Evolutionary conservation across 495 filamentous ascomycete genomes (phyloP), one percentile per base, ranked within the genome.

Genomic region (Talaromyces ruber): DNA sequence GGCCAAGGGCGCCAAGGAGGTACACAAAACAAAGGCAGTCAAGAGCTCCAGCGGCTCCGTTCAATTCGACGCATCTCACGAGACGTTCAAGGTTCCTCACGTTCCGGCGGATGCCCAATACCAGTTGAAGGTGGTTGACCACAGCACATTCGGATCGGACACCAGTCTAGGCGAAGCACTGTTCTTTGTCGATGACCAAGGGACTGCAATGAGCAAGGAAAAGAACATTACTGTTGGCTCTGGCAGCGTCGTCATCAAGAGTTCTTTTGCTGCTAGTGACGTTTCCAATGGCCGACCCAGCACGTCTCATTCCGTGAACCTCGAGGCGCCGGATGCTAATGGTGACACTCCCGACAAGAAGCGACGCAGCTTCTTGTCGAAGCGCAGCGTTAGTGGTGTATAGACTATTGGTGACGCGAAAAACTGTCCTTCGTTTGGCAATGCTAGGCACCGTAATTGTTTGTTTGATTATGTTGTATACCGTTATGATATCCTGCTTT

Each of bases 101-200:
- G 93, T 90, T 67, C 84, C 87, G 6, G 86, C 93, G 5, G 94
- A 96, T 68, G 83, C 90, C 45, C 86, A 90, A 70, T 98, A 97
- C 78, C 86, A 89, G 71, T 68, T 99, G 55, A 81, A 87, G 60
- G 94, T 92, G 56, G 89, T 91, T 63, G 86, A 90, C 67, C 89
- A 96, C 70, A 82, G 88, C 64, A 89, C 87, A 4, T 91, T 97
- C 67, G 85, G 89, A 43, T 87, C 82, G 43, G 93, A 96, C 67
- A 84, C 88, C 51, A 79, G 85, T 29, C 79, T 98, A 9, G 94
- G 94, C 50, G 92, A 98, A 66, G 82, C 79, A 0, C 64, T 87
- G n/a, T 96, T 96, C 78, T 93, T 95, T 68, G 86, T 98, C 14
- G 90, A 90, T 60, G 93, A 98, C 67, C 86, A 88, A 61, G 86